Percentiles rank a stretch among this genome's conserved stretches.
Conservation (phyloP, 331 rosid genomes). For the Quercus tomentella region DNA sequence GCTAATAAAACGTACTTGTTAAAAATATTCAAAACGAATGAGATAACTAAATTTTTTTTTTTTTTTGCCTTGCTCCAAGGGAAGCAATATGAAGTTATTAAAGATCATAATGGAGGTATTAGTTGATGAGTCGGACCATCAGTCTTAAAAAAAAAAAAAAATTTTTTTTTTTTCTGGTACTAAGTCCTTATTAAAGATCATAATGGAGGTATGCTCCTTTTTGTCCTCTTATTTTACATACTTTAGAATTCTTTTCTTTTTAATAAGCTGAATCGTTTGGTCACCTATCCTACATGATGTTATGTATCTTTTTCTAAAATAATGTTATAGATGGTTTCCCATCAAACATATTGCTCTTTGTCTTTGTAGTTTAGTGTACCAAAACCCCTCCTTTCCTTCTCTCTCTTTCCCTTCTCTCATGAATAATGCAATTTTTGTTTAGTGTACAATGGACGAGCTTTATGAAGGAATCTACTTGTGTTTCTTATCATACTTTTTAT, state of each 20-base stretch:
- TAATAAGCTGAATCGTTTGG: not conserved
- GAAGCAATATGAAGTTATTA: not conserved
- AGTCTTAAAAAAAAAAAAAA: not conserved
- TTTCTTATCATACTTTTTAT: slow-evolving; percentile 7
- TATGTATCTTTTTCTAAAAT: not conserved
- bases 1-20: slow-evolving; percentile 2
- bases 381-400: not conserved
- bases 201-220: slow-evolving; percentile 19
- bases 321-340: slow-evolving; percentile 6
- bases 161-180: slow-evolving; percentile 8
- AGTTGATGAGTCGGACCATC: not conserved
- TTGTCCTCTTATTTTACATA: slow-evolving; percentile 31
- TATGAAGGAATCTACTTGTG: slow-evolving; percentile 40
- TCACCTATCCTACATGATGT: not conserved
- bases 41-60: not conserved
- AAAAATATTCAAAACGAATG: not conserved
- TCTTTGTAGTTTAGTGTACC: slow-evolving; percentile 12
- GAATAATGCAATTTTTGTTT: slow-evolving; percentile 1
- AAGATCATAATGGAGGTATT: no score
- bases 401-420: not conserved
- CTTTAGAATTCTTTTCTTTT: not conserved
- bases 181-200: slow-evolving; percentile 35
- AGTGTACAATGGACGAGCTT: slow-evolving; percentile 20
- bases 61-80: not conserved
- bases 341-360: slow-evolving; percentile 13